These are phyloP conservation scores for Globisporangium cederbergense DNA, from an alignment of 352 stramenopile genomes.

Conservation along the genomic window DNA sequence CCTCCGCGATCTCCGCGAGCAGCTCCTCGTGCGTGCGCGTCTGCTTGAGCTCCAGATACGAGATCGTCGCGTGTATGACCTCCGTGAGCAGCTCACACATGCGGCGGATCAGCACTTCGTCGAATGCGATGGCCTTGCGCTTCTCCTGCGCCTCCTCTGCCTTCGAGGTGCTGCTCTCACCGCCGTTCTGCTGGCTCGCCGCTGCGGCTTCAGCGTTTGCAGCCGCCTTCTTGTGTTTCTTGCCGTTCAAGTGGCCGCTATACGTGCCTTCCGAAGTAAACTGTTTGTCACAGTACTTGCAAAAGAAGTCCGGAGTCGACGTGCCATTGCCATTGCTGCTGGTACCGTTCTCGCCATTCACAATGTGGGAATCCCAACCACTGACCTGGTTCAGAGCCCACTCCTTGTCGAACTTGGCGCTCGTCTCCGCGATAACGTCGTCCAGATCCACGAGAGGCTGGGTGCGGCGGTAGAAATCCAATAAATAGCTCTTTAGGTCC, in stretches of 20 bases:
- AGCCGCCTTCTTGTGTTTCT: conserved; percentile 74
- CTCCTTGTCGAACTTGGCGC: conserved; percentile 81
- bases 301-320: conserved; percentile 37
- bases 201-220: conserved; percentile 16
- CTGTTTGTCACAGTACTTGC: conserved; percentile 62
- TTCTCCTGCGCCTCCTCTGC: conserved; percentile 19
- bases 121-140: conserved; percentile 55
- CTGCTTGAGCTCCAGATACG: conserved; percentile 85
- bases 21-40: conserved; percentile 86
- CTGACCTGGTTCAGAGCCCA: conserved; percentile 59
- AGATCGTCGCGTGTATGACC: conserved; percentile 81
- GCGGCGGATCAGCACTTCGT: conserved; percentile 67
- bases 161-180: conserved; percentile 11
- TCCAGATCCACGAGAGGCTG: conserved; percentile 87
- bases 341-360: conserved; percentile 6
- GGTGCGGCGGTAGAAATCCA: conserved; percentile 84
- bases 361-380: conserved; percentile 43
- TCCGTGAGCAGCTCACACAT: conserved; percentile 80
- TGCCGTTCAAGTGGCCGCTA: conserved; percentile 68
- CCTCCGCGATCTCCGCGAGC: conserved; percentile 79
- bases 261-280: conserved; percentile 74
- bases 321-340: conserved; percentile 9
- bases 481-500: conserved; percentile 78
- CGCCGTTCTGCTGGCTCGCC: background rate
- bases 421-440: conserved; percentile 79